A percentile compares a stretch with the other conserved stretches of the same genome.
These are phyloP conservation scores for Dioscorea zingiberensis DNA, from an alignment of 106 monocot genomes.

Conservation along the genomic window DNA sequence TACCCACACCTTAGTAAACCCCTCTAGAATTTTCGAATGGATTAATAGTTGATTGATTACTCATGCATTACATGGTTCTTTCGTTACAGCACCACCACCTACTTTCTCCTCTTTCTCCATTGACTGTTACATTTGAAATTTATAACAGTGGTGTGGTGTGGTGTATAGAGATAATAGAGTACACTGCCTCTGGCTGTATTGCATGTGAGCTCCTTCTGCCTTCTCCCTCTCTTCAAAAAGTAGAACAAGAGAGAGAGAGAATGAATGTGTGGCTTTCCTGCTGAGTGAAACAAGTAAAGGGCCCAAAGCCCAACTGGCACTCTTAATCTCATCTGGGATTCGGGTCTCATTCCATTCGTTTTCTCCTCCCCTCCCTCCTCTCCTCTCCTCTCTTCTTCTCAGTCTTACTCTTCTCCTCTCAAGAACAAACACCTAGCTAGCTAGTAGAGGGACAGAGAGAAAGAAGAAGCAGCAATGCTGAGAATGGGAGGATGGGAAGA, in stretches of 20 bases:
- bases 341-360: slow-evolving; percentile 19
- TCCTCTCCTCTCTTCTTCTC: slow-evolving; percentile 1
- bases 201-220: slow-evolving; percentile 34
- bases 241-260: neutral
- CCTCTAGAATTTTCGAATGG: too few relatives aligned
- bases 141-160: slow-evolving; percentile 4
- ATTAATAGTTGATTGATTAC: too few relatives aligned
- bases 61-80: too few relatives aligned
- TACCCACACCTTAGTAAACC: too few relatives aligned
- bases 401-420: too few relatives aligned
- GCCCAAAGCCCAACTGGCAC: slow-evolving; percentile 42
- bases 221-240: slow-evolving; percentile 5
- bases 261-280: neutral
- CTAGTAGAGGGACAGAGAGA: too few relatives aligned
- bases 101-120: too few relatives aligned
- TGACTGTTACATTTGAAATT: slow-evolving; percentile 13
- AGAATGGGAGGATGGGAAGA: slow-evolving; percentile 18
- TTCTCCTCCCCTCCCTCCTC: too few relatives aligned
- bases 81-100: too few relatives aligned
- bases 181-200: slow-evolving; percentile 43
- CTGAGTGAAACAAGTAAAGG: slow-evolving; percentile 8
- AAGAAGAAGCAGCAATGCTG: neutral
- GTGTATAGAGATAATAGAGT: slow-evolving; percentile 23
- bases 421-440: too few relatives aligned
- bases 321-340: slow-evolving; percentile 30